Evolutionary conservation across 2,329 filamentous ascomycete genomes (phyloP).

Genomic region (Fusarium avenaceum): DNA sequence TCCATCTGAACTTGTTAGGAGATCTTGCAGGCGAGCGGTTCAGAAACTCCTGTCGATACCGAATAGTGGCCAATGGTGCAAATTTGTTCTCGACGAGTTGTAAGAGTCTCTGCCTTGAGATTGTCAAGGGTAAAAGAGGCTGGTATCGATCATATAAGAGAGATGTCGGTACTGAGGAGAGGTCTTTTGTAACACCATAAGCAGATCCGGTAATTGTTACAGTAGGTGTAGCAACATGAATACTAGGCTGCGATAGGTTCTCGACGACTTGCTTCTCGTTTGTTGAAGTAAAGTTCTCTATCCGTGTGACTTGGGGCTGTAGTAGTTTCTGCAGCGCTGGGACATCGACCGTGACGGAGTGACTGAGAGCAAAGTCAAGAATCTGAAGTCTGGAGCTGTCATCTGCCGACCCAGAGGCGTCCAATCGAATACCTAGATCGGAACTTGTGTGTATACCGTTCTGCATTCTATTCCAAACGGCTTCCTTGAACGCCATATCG

Average conservation of each 20-base stretch:
- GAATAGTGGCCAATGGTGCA: conserved; percentile 55
- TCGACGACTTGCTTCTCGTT: conserved; percentile 30
- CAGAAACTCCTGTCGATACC: conserved; percentile 58
- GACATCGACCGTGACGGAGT: conserved; percentile 55
- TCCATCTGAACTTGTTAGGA: conserved; percentile 40
- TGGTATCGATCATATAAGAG: conserved; percentile 57
- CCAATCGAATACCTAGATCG: conserved; percentile 57
- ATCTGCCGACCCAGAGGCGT: conserved; percentile 45
- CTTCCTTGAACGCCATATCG: conserved; percentile 40
- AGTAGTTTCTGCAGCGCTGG: conserved; percentile 51
- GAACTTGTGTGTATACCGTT: conserved; percentile 50
- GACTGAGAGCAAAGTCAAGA: conserved; percentile 58
- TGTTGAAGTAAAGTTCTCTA: conserved; percentile 42
- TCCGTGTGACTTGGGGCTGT: conserved; percentile 43
- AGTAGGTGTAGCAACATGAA: conserved; percentile 50
- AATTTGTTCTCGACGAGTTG: conserved; percentile 57
- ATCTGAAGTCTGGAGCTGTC: conserved; percentile 42
- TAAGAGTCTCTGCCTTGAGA: conserved; percentile 54
- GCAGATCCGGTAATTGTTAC: conserved; percentile 57
- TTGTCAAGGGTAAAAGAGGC: conserved; percentile 54
- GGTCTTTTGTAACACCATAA: conserved; percentile 54
- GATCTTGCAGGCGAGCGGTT: conserved; percentile 34
- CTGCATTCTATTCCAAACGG: conserved; percentile 38
- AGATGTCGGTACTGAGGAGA: conserved; percentile 51
- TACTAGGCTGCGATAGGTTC: conserved; percentile 21